Base-by-base conservation (phyloP, 108 stramenopile species). In the Schizochytrium sp. region DNA sequence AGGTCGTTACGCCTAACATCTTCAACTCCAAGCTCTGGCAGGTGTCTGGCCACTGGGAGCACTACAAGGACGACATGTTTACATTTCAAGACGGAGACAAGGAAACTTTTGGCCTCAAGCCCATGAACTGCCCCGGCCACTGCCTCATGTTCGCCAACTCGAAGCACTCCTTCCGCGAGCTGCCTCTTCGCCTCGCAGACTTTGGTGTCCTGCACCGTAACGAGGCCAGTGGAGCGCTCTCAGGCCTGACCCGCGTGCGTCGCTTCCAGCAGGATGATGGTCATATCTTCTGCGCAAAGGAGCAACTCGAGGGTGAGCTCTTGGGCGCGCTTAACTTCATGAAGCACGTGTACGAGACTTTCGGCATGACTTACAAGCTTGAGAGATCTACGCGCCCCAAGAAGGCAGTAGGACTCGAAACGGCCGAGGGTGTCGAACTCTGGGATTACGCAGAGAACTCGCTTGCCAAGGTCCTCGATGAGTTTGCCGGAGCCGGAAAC, bases 121-220 rank as follows among this genome's bases (percentile, higher is more conserved):
- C 99, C 41, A 99, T 99, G 99, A 99, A 99, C 94, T 99, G 99
- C 91, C 99, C 99, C 5, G 98, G 98, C 91, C 99, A 99, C 93
- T 98, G 98, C 93, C 93, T 99, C 57, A 98, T 99, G 96, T 99
- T 99, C 93, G 96, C 72, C 13, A 93, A 94, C 72, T 88, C 95
- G 60, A 94, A 97, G 89, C 96, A 97, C 41, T 96, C 96, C 61
- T 99, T 97, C 90, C 97, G 98, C 91, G 99, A 99, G 91, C 94
- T 99, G 46, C 99, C 99, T 7, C 91, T 99, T 56, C 96, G 99
- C 7, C 94, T 95, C 83, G 98, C 99, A 5, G 99, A 99, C 89
- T 99, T 99, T 93, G 99, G 99, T 64, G 98, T 98, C 40, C 92
- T 99, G 88, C 99, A 99, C 91, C 95, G 99, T 46, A 98, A 99